A percentile compares a stretch with the other conserved stretches of the same genome.
phyloP scores from a whole-genome alignment of 2,329 filamentous ascomycete species.

The Ophiognomonia clavigignenti-juglandacearum region DNA sequence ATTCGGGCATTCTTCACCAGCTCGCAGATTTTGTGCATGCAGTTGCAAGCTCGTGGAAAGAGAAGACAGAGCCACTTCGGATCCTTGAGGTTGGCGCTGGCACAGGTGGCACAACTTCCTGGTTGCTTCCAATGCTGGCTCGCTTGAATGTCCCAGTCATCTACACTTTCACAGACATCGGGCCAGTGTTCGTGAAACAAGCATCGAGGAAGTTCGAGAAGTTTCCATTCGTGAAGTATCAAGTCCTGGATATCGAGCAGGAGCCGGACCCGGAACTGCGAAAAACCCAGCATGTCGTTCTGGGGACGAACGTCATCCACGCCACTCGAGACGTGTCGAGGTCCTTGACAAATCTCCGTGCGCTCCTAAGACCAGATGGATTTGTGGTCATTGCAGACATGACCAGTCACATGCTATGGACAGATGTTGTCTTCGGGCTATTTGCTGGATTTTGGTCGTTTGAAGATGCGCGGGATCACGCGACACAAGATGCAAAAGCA shows the following conservation, averaged over 20 bases:
- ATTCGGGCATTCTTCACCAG: background rate
- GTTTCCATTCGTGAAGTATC: background rate
- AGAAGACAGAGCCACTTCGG: background rate
- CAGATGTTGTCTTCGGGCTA: background rate
- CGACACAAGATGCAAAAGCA: background rate
- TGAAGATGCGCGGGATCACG: background rate
- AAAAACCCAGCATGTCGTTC: background rate
- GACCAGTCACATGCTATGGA: constrained; percentile 1
- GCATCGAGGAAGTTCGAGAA: background rate
- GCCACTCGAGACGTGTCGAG: background rate
- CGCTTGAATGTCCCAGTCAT: background rate
- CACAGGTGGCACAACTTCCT: constrained; percentile 1
- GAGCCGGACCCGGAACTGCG: background rate
- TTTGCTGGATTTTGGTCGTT: background rate
- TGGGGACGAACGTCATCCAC: background rate
- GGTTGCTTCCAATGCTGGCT: constrained; percentile 3
- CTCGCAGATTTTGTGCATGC: background rate
- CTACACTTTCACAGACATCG: background rate
- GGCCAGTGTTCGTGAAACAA: background rate
- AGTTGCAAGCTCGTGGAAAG: background rate
- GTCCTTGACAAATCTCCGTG: background rate
- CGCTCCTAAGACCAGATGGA: background rate
- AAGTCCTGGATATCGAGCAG: constrained; percentile 1
- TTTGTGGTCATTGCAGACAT: background rate
- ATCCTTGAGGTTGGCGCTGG: constrained; percentile 1